Evolutionary conservation across 2,329 filamentous ascomycete species (phyloP).

Genomic region (Aspergillus sp.): DNA sequence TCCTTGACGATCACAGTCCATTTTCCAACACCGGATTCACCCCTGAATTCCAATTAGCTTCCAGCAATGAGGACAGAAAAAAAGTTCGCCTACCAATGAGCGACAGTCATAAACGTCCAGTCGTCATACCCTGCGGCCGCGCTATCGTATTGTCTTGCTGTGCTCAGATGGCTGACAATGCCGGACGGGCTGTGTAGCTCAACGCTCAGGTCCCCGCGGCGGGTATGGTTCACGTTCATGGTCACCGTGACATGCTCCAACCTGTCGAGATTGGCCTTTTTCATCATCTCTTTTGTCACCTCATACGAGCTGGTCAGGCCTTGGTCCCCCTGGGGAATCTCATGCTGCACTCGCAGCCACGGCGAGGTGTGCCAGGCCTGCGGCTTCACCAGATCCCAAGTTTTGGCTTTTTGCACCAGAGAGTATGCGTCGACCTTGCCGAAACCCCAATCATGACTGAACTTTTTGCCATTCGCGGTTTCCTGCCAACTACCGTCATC

Average conservation of each 20-base stretch:
- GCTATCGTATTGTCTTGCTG: constrained; percentile 60
- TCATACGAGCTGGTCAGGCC: constrained; percentile 74
- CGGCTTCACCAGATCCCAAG: constrained; percentile 81
- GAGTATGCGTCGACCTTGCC: constrained; percentile 86
- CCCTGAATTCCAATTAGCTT: constrained; percentile 49
- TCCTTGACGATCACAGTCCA: constrained; percentile 93
- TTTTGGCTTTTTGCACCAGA: constrained; percentile 76
- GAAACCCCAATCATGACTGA: constrained; percentile 90
- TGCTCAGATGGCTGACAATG: constrained; percentile 74
- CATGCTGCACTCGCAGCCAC: constrained; percentile 81
- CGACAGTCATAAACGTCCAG: constrained; percentile 99
- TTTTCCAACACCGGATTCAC: constrained; percentile 73
- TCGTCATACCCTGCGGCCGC: constrained; percentile 66
- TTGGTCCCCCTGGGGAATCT: constrained; percentile 73
- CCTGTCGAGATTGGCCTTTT: constrained; percentile 70
- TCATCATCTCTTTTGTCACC: constrained; percentile 71
- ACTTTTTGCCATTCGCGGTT: constrained; percentile 72
- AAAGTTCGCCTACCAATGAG: constrained; percentile 63
- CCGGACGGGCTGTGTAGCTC: constrained; percentile 79
- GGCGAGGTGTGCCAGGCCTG: constrained; percentile 92
- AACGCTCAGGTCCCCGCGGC: constrained; percentile 83
- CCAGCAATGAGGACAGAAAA: background rate
- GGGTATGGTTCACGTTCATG: constrained; percentile 86
- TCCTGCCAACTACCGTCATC: constrained; percentile 70
- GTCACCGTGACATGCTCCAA: constrained; percentile 94